Percentiles rank a stretch among this genome's conserved stretches.
These are phyloP conservation scores for Vitis cinerea DNA, from an alignment of 164 flowering plant genomes.

Conservation along the genomic window DNA sequence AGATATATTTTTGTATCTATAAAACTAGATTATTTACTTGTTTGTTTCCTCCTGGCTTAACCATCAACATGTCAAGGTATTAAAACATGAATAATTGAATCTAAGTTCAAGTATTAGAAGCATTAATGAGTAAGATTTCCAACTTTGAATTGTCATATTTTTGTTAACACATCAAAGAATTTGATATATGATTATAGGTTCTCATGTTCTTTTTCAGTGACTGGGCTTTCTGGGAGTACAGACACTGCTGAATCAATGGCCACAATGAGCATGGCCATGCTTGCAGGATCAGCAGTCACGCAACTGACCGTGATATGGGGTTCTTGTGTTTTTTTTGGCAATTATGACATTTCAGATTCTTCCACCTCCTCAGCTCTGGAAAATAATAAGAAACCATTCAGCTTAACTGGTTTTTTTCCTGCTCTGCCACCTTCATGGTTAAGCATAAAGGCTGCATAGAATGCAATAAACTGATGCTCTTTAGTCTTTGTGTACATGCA, in stretches of 20 bases:
- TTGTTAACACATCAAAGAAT: not conserved
- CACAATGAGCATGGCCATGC: conserved; percentile 36
- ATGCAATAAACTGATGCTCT: not conserved
- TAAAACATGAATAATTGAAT: too few relatives aligned
- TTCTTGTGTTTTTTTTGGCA: conserved; percentile 39
- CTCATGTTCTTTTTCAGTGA: conserved; percentile 23
- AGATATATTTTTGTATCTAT: too few relatives aligned
- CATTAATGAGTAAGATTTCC: not conserved
- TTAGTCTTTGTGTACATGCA: conserved; percentile 1
- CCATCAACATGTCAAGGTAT: too few relatives aligned
- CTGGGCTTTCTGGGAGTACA: conserved; percentile 32
- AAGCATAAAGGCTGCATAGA: too few relatives aligned
- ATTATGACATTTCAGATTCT: conserved; percentile 18
- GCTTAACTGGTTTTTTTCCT: conserved; percentile 17
- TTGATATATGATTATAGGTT: not conserved
- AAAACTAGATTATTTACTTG: too few relatives aligned
- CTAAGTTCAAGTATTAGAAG: too few relatives aligned
- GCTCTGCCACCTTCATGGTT: too few relatives aligned
- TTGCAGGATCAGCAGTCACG: conserved; percentile 50
- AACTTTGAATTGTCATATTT: not conserved
- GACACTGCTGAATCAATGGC: conserved; percentile 32
- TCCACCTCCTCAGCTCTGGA: conserved; percentile 3
- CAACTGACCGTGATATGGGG: conserved; percentile 50
- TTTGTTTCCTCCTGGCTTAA: too few relatives aligned
- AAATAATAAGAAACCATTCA: conserved; percentile 4